Percentiles rank a stretch among this genome's conserved stretches.
phyloP scores from a whole-genome alignment of 2,329 filamentous ascomycete genomes.

The Herpomyces periplanetae region DNA sequence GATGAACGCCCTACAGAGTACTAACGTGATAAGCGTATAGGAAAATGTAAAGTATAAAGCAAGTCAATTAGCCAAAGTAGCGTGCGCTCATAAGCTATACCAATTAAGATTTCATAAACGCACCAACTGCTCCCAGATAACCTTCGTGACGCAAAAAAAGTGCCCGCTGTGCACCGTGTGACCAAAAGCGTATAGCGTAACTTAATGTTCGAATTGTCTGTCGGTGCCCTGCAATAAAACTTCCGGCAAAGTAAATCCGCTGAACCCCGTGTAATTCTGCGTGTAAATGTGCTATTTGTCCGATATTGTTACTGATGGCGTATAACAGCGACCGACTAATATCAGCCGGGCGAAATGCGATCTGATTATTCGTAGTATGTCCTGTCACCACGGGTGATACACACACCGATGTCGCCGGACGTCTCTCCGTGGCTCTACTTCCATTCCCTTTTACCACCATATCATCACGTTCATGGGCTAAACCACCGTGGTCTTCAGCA shows the following conservation, averaged over 20 bases:
- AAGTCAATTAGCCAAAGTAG: no score
- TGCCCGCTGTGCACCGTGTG: slow-evolving; percentile 61
- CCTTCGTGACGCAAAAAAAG: slow-evolving; percentile 88
- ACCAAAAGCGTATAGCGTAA: slow-evolving; percentile 94
- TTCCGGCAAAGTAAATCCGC: slow-evolving; percentile 87
- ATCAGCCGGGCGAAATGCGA: slow-evolving; percentile 35
- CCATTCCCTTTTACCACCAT: slow-evolving; percentile 7
- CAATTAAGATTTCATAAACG: slow-evolving; percentile 85
- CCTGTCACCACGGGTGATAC: slow-evolving; percentile 4
- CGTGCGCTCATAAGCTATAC: no score
- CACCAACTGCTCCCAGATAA: slow-evolving; percentile 68
- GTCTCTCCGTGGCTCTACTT: slow-evolving; percentile 7
- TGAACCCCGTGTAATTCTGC: slow-evolving; percentile 67
- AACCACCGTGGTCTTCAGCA: slow-evolving; percentile 27
- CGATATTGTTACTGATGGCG: slow-evolving; percentile 84
- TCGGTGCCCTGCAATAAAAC: slow-evolving; percentile 73
- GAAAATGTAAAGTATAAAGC: no score
- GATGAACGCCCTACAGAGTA: no score
- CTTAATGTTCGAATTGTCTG: slow-evolving; percentile 94
- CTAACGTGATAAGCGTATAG: no score
- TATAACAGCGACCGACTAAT: slow-evolving; percentile 70
- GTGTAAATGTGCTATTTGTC: slow-evolving; percentile 88
- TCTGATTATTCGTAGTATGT: slow-evolving; percentile 7
- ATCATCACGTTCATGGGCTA: slow-evolving; percentile 13
- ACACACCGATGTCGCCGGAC: slow-evolving; percentile 3